A percentile compares a stretch with the other conserved stretches of the same genome.
Evolutionary conservation across 768 basidiomycete species (phyloP).

Genomic region (Lyophyllum semitale): DNA sequence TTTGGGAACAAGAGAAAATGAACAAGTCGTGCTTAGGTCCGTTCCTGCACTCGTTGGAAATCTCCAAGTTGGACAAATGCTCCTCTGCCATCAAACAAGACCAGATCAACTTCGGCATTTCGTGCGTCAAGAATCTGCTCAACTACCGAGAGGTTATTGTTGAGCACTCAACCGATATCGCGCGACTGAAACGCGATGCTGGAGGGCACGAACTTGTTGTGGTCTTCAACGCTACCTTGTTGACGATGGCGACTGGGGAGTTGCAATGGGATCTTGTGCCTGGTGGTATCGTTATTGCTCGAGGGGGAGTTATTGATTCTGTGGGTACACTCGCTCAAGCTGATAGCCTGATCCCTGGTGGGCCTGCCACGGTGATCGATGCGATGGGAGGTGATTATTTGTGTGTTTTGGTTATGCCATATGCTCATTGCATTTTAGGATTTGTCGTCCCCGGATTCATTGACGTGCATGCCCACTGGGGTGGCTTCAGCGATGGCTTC

Average conservation of each 20-base stretch:
- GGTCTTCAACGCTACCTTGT: constrained; percentile 66
- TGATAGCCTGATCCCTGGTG: constrained; percentile 29
- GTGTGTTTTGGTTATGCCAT: neutral
- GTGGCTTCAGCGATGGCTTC: constrained; percentile 50
- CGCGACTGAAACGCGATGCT: constrained; percentile 58
- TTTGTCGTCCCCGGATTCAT: constrained; percentile 75
- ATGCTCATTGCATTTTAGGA: constrained; percentile 35
- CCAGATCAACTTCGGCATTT: constrained; percentile 56
- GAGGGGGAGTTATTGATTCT: constrained; percentile 59
- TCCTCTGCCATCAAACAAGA: constrained; percentile 50
- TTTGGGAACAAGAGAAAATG: neutral
- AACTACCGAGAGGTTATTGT: constrained; percentile 60
- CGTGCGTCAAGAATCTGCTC: constrained; percentile 59
- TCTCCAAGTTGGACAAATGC: constrained; percentile 54
- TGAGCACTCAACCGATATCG: constrained; percentile 61
- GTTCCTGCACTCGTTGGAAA: constrained; percentile 61
- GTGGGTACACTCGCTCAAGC: constrained; percentile 36
- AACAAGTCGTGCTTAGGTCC: constrained; percentile 44
- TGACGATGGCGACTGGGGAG: constrained; percentile 67
- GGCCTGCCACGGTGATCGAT: constrained; percentile 50
- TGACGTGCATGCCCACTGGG: constrained; percentile 79
- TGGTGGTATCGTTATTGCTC: constrained; percentile 53
- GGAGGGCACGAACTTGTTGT: constrained; percentile 39
- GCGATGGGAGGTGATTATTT: constrained; percentile 57
- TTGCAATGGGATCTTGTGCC: constrained; percentile 48